Conservation (phyloP, 129 eudicot genomes). For the Lactuca saligna region DNA sequence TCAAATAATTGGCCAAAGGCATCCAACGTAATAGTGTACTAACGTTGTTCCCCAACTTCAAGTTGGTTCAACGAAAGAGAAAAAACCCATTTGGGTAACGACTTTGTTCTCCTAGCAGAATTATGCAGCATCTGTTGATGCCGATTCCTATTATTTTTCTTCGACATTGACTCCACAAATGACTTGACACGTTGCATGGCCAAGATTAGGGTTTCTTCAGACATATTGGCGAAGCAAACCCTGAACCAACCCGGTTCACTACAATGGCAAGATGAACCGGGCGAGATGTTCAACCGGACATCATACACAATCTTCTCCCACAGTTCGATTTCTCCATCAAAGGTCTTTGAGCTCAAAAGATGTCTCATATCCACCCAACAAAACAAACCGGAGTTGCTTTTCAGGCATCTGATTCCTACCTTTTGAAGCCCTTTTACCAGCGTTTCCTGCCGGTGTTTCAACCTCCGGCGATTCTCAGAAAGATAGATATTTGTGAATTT, state of each 20-base stretch:
- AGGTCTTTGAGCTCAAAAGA: constrained; percentile 50
- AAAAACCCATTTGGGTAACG: constrained; percentile 89
- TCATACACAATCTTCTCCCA: constrained; percentile 84
- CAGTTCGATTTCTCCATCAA: constrained; percentile 68
- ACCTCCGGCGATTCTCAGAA: constrained; percentile 56
- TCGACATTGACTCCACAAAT: constrained; percentile 32
- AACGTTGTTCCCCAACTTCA: constrained; percentile 48
- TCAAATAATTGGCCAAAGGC: too few relatives aligned
- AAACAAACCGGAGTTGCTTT: constrained; percentile 72
- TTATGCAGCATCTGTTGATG: constrained; percentile 28
- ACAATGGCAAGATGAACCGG: constrained; percentile 96
- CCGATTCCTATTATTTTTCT: constrained; percentile 18
- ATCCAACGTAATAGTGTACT: neutral
- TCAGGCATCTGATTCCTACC: constrained; percentile 63
- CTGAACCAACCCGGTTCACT: constrained; percentile 94
- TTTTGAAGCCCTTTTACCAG: constrained; percentile 59
- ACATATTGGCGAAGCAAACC: constrained; percentile 85
- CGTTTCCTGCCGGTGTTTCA: constrained; percentile 50
- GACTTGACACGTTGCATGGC: constrained; percentile 63
- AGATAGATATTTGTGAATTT: constrained; percentile 54
- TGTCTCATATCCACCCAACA: constrained; percentile 98
- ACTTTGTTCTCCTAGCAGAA: constrained; percentile 56
- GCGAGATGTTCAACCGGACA: constrained; percentile 79
- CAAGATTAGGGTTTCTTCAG: constrained; percentile 49
- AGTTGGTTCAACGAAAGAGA: constrained; percentile 59